Conservation (phyloP, 139 green algal species). For the Chlorella ohadii region DNA sequence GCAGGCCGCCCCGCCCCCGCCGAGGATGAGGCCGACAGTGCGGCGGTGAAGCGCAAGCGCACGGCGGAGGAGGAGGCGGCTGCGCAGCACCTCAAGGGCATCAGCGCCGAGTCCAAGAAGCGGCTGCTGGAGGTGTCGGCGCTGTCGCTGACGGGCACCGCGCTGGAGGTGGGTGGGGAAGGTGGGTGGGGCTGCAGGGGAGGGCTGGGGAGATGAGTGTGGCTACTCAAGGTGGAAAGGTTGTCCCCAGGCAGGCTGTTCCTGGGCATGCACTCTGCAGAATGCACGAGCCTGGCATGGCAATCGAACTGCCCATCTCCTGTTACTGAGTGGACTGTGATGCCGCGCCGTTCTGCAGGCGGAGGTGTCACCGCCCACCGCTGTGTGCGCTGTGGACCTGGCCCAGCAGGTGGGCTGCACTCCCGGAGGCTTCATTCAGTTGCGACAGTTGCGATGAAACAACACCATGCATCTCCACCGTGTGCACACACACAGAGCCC, state of each 20-base stretch:
- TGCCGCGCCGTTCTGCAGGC: background rate
- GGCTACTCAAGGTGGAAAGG: too few relatives aligned
- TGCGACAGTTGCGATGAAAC: too few relatives aligned
- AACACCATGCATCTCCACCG: too few relatives aligned
- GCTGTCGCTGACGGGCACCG: constrained; percentile 23
- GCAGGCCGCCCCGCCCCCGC: background rate
- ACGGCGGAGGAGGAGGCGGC: constrained; percentile 20
- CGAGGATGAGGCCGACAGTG: constrained; percentile 38
- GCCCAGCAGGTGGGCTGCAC: background rate
- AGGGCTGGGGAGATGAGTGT: background rate
- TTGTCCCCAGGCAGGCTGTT: too few relatives aligned
- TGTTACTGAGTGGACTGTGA: too few relatives aligned
- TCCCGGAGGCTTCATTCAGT: too few relatives aligned
- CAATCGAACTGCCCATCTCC: background rate
- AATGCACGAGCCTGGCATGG: background rate
- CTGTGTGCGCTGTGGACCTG: constrained; percentile 41
- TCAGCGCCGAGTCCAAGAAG: constrained; percentile 5
- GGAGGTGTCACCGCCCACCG: constrained; percentile 29
- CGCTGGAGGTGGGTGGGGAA: constrained; percentile 18
- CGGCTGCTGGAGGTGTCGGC: constrained; percentile 30
- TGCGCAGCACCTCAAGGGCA: constrained; percentile 34
- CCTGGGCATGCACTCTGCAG: too few relatives aligned
- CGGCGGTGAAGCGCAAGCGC: constrained; percentile 15
- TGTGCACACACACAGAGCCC: too few relatives aligned
- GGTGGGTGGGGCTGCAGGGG: background rate